Evolutionary conservation across 139 green algal genomes (phyloP).

Genomic region (Tetradesmus obliquus): DNA sequence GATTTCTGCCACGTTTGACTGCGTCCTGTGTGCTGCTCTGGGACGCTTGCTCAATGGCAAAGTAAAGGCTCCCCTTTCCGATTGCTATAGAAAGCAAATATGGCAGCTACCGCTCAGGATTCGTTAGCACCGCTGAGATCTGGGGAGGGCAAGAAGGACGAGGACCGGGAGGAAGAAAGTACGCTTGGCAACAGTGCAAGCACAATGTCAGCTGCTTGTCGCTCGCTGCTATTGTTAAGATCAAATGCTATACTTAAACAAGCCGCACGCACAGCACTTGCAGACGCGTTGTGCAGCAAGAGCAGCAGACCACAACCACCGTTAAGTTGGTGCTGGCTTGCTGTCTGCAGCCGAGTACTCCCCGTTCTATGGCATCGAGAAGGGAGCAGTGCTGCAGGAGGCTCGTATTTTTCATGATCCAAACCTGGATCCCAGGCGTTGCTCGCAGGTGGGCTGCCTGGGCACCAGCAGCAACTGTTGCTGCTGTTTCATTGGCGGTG

Average conservation of each 20-base stretch:
- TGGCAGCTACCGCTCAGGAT: conserved; percentile 85
- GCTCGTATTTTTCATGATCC: conserved; percentile 95
- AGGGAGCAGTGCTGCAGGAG: conserved; percentile 98
- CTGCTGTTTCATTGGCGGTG: neutral
- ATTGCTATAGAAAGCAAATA: conserved; percentile 30
- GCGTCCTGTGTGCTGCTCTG: neutral
- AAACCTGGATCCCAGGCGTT: conserved; percentile 93
- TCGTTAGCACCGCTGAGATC: conserved; percentile 74
- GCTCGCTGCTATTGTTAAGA: neutral
- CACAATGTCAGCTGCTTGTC: neutral
- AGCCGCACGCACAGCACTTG: neutral
- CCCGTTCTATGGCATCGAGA: conserved; percentile 99
- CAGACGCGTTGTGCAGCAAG: neutral
- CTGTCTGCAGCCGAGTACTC: conserved; percentile 95
- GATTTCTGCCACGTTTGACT: neutral
- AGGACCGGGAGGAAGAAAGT: conserved; percentile 95
- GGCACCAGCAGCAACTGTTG: neutral
- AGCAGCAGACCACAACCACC: neutral
- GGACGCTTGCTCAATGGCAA: neutral
- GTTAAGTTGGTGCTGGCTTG: conserved; percentile 13
- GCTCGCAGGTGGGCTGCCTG: conserved; percentile 83
- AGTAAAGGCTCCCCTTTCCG: neutral
- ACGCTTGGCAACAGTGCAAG: neutral
- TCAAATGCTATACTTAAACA: neutral
- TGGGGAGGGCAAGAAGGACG: conserved; percentile 89